These are phyloP conservation scores for Cyclospora cayetanensis DNA, from an alignment of 169 alveolate species.

Conservation along the genomic window DNA sequence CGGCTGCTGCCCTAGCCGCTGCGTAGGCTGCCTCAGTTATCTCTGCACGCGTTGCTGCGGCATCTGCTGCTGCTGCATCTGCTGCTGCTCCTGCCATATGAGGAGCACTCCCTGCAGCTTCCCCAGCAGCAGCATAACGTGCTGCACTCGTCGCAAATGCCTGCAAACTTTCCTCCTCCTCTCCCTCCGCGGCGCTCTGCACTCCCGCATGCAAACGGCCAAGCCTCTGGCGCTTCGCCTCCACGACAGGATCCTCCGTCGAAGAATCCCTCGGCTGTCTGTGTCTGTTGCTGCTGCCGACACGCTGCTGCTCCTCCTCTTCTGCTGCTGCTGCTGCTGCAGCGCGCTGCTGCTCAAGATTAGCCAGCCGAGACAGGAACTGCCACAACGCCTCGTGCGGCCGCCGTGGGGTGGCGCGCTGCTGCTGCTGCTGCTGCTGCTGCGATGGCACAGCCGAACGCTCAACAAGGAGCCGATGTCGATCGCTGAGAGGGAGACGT, in stretches of 20 bases:
- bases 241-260: neutral
- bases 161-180: too few relatives aligned
- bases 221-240: slow-evolving; percentile 6
- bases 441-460: neutral
- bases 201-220: neutral
- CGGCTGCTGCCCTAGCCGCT: slow-evolving; percentile 31
- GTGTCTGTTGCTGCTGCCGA: slow-evolving; percentile 22
- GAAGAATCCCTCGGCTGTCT: neutral
- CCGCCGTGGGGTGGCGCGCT: neutral
- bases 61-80: neutral
- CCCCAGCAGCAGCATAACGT: neutral
- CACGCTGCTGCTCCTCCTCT: neutral
- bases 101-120: neutral
- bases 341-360: neutral
- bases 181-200: neutral
- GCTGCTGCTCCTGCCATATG: neutral
- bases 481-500: slow-evolving; percentile 32
- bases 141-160: too few relatives aligned
- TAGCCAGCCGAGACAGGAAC: neutral
- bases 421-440: slow-evolving; percentile 23
- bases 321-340: slow-evolving; percentile 21
- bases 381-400: slow-evolving; percentile 18
- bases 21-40: neutral
- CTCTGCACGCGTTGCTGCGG: slow-evolving; percentile 9
- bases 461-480: neutral